Percentiles rank a stretch among this genome's conserved stretches.
Evolutionary conservation across 768 basidiomycete species (phyloP).

Genomic region (Boletus barrowsii): DNA sequence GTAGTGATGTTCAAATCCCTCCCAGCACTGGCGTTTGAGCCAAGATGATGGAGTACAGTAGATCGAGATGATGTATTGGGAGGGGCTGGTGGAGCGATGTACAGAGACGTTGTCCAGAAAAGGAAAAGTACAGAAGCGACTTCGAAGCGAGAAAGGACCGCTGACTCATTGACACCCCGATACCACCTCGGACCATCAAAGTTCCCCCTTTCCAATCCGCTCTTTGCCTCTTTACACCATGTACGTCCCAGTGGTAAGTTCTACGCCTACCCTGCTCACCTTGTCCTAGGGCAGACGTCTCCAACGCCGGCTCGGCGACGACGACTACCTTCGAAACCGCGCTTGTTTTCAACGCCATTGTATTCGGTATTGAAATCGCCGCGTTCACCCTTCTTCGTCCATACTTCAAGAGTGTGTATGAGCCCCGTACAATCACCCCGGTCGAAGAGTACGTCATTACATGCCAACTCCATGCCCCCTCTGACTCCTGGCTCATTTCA

Average conservation of each 20-base stretch:
- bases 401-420: constrained; percentile 86
- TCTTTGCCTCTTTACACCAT: constrained; percentile 22
- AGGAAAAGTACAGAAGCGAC: constrained; percentile 9
- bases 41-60: too few species aligned
- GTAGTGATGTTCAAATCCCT: too few species aligned
- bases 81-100: too few species aligned
- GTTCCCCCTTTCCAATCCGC: constrained; percentile 8
- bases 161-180: background rate
- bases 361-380: constrained; percentile 67
- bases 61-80: too few species aligned
- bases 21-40: too few species aligned
- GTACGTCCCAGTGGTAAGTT: constrained; percentile 5
- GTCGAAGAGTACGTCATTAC: constrained; percentile 37
- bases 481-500: background rate
- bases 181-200: background rate
- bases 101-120: constrained; percentile 1
- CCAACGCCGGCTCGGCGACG: constrained; percentile 55
- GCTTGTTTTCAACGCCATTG: constrained; percentile 73
- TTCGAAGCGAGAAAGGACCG: constrained; percentile 1
- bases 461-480: background rate
- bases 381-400: constrained; percentile 82
- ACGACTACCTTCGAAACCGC: constrained; percentile 81
- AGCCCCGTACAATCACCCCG: constrained; percentile 75
- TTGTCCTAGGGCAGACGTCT: constrained; percentile 37
- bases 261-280: background rate